phyloP scores from a whole-genome alignment of 225 moss, liverwort and hornwort genomes.

The Marchantia paleacea region DNA sequence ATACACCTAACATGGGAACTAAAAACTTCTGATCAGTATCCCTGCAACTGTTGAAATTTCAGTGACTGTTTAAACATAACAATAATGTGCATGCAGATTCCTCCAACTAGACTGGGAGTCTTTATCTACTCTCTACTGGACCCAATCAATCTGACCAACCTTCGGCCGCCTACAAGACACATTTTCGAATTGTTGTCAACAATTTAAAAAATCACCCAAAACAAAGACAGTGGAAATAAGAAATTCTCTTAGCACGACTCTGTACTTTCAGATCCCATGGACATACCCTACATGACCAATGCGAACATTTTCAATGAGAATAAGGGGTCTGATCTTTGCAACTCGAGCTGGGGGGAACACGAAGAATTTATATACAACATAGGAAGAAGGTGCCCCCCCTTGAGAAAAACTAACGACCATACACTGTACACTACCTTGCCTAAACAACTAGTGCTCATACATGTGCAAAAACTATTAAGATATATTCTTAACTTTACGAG shows the following conservation, averaged over 20 bases:
- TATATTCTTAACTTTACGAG: not conserved
- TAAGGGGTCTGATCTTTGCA: not conserved
- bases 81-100: not conserved
- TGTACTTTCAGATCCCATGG: not conserved
- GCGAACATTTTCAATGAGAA: not conserved
- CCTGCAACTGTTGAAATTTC: not conserved
- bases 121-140: not conserved
- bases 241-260: not conserved
- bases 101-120: not conserved
- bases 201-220: not conserved
- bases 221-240: not conserved
- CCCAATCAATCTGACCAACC: conserved; percentile 20
- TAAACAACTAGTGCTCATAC: not conserved
- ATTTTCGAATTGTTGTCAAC: not conserved
- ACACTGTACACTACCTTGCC: no score
- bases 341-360: not conserved
- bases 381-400: not conserved
- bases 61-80: not conserved
- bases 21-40: not conserved
- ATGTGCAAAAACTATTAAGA: not conserved
- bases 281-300: not conserved
- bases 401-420: not conserved
- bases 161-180: conserved; percentile 13
- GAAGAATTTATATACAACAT: not conserved
- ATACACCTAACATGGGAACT: not conserved